Evolutionary conservation across 139 green algal genomes (phyloP), one percentile per base, ranked within the genome.

Genomic region (Chlorella ohadii): DNA sequence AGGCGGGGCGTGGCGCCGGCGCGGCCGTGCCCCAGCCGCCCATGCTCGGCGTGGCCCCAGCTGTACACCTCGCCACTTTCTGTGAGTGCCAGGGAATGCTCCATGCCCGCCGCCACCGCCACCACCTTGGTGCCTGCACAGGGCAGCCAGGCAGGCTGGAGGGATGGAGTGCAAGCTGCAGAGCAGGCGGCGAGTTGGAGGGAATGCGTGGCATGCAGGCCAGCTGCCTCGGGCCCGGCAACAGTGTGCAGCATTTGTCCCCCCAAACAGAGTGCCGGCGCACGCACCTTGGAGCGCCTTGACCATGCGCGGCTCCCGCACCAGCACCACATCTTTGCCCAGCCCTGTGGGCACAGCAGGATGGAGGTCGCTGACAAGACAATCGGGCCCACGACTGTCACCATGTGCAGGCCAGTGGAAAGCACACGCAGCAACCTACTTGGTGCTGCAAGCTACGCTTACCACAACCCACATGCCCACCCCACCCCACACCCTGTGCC

Each of bases 61-160:
- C 89, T 92, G 86, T 89, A 98, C 1, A 98, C 85, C 13, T 89
- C 92, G 5, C 95, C 95, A 64, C 93, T 87, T 6, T 84, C 84
- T 12, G 89, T 90, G 5, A 97, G 87, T 0, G 92, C 93, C 77
- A 97, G 78, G 2, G 91, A 95, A 74, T 98, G 95, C 13, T 83
- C 47, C 11, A 68, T 72, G 23, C 95, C 95, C 11, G 92, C 92
- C 23, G 92, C 92, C 7, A 91, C 84, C 1, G 78, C 78, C 5
- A 75, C 78, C 38, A 83, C 78, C 61, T 83, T 82, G 25, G 57
- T 39, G 36, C 71, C 76, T 82, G 76, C 59, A 72, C 27, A 15
- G 34, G 67, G 20, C 4, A 22, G 22, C 34, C 16, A 31, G 67
- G 16, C 33, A 47, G 2, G 65, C 33, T 28, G 0, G 31, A 3